Conservation (phyloP, 148 eudicot species). For the Spergularia bocconei region DNA sequence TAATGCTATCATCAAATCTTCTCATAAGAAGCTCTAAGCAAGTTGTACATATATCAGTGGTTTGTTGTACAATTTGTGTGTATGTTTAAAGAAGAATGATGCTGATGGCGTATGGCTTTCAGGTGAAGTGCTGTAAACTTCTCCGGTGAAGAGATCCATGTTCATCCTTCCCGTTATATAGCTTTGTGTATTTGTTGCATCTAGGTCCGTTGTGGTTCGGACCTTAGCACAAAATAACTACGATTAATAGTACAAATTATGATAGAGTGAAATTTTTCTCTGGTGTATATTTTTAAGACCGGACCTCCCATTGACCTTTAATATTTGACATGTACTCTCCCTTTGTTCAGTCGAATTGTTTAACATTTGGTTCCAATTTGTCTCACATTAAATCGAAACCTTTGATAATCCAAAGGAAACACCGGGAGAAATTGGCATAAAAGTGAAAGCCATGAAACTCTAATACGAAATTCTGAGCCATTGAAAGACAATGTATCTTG, state of each 20-base stretch:
- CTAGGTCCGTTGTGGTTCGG: neutral
- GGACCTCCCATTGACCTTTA: no score
- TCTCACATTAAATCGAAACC: no score
- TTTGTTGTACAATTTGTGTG: slow-evolving; percentile 26
- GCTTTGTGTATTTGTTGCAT: slow-evolving; percentile 13
- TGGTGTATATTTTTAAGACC: neutral
- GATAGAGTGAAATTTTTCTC: neutral
- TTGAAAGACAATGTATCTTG: no score
- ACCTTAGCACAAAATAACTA: neutral
- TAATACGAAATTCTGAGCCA: no score
- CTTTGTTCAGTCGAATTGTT: no score
- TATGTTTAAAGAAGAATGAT: slow-evolving; percentile 23
- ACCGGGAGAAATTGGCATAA: no score
- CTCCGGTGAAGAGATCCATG: slow-evolving; percentile 7
- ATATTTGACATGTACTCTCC: no score
- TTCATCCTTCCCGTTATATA: slow-evolving; percentile 15
- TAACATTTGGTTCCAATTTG: no score
- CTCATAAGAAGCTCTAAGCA: slow-evolving; percentile 16
- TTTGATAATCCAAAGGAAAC: no score
- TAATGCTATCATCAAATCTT: slow-evolving; percentile 15
- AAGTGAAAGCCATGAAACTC: no score
- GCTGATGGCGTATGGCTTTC: slow-evolving; percentile 6
- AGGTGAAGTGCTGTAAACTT: slow-evolving; percentile 16
- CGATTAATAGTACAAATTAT: neutral
- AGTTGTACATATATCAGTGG: slow-evolving; percentile 20